A percentile compares a stretch with the other conserved stretches of the same genome.
phyloP scores from a whole-genome alignment of 192 early-diverging fungal genomes.

The Phlyctochytrium bullatum region DNA sequence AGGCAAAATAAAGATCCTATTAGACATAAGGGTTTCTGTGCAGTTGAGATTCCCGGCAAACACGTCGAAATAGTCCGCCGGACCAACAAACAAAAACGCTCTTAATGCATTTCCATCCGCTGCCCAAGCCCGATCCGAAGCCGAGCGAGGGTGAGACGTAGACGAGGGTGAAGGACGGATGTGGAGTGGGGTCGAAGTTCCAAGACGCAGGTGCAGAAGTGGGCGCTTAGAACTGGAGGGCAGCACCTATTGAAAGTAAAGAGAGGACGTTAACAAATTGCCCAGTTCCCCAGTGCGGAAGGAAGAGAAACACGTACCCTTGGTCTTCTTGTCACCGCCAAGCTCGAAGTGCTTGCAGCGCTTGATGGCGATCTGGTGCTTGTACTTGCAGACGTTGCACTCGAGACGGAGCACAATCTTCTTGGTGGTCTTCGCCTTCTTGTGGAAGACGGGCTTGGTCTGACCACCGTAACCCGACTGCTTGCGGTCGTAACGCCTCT shows the following conservation, averaged over 20 bases:
- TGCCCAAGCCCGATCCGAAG: too few relatives aligned
- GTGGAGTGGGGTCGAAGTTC: too few relatives aligned
- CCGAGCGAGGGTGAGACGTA: too few relatives aligned
- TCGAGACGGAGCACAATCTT: slow-evolving; percentile 98
- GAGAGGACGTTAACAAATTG: not conserved
- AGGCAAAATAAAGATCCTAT: too few relatives aligned
- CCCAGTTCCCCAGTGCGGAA: not conserved
- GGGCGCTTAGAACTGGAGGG: slow-evolving; percentile 78
- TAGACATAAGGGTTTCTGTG: too few relatives aligned
- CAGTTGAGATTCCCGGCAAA: too few relatives aligned
- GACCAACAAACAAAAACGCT: too few relatives aligned
- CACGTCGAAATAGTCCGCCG: too few relatives aligned
- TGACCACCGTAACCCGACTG: slow-evolving; percentile 99
- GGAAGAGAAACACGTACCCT: slow-evolving; percentile 33
- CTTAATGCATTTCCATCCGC: too few relatives aligned
- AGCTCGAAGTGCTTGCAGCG: slow-evolving; percentile 99
- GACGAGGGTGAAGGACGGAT: too few relatives aligned
- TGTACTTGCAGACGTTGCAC: slow-evolving; percentile 99
- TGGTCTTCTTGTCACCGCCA: slow-evolving; percentile 98
- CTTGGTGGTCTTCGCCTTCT: slow-evolving; percentile 99
- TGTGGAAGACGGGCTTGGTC: slow-evolving; percentile 99
- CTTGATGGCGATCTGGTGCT: slow-evolving; percentile 96
- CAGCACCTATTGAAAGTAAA: slow-evolving; percentile 59
- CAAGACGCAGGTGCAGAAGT: not conserved
- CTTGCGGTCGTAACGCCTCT: slow-evolving; percentile 86